These are phyloP conservation scores for Eutrema salsugineum DNA, from an alignment of 441 rosid species.

Conservation along the genomic window DNA sequence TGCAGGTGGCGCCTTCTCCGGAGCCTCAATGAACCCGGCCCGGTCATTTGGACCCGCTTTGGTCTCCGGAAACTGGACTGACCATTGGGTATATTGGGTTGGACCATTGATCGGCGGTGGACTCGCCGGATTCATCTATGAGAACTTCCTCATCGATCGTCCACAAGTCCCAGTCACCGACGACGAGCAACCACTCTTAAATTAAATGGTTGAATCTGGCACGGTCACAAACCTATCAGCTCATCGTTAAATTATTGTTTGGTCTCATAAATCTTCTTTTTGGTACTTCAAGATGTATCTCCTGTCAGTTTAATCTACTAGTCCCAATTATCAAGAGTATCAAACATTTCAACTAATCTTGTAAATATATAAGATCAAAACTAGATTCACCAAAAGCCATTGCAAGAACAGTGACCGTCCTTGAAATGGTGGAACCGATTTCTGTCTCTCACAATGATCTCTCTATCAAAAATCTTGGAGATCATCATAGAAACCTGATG, in stretches of 20 bases:
- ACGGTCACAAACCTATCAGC: neutral
- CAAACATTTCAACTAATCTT: neutral
- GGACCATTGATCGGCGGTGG: slow-evolving; percentile 87
- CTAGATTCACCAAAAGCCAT: slow-evolving; percentile 40
- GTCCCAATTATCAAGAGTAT: neutral
- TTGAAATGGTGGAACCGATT: slow-evolving; percentile 42
- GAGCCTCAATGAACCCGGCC: slow-evolving; percentile 95
- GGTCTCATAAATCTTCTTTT: neutral
- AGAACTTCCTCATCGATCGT: slow-evolving; percentile 60
- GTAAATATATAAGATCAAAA: neutral
- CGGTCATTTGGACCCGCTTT: slow-evolving; percentile 85
- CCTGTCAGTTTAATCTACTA: neutral
- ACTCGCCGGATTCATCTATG: slow-evolving; percentile 71
- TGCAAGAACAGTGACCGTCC: slow-evolving; percentile 33
- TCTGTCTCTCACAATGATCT: slow-evolving; percentile 37
- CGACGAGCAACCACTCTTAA: slow-evolving; percentile 30
- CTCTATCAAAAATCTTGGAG: slow-evolving; percentile 35
- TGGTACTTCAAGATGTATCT: neutral
- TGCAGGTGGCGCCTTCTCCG: slow-evolving; percentile 84
- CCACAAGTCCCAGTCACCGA: slow-evolving; percentile 38
- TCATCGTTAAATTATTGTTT: neutral
- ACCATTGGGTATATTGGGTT: slow-evolving; percentile 95
- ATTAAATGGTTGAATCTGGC: neutral
- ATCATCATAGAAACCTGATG: slow-evolving; percentile 41
- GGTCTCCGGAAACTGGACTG: slow-evolving; percentile 80